A percentile compares a stretch with the other conserved stretches of the same genome.
phyloP scores from a whole-genome alignment of 768 basidiomycete genomes.

The Filobasidium floriforme region DNA sequence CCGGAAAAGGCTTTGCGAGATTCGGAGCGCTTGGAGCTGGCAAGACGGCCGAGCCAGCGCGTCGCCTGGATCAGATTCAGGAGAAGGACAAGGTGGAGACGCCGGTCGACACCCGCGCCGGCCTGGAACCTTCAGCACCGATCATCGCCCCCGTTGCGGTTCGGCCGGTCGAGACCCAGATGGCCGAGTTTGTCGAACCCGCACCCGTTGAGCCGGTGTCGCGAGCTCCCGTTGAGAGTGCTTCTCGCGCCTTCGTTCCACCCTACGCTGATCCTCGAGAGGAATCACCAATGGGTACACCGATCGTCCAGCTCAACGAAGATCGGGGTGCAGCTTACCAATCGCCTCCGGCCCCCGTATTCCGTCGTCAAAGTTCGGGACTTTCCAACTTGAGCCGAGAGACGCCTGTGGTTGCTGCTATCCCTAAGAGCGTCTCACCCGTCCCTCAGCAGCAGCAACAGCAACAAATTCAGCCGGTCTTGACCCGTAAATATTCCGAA shows the following conservation, averaged over 20 bases:
- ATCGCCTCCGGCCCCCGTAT: neutral
- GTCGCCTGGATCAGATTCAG: neutral
- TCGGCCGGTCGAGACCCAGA: neutral
- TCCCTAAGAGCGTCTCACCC: neutral
- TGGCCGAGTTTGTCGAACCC: neutral
- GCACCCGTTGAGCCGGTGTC: neutral
- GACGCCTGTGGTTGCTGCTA: neutral
- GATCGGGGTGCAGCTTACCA: neutral
- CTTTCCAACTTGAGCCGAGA: neutral
- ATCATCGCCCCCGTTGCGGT: neutral
- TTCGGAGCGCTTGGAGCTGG: conserved; percentile 2
- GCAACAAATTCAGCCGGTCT: neutral
- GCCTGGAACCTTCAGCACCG: neutral
- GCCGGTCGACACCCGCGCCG: neutral
- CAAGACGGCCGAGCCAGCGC: neutral
- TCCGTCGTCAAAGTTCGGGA: conserved; percentile 1
- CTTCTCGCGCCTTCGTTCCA: neutral
- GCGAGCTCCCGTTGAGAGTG: neutral
- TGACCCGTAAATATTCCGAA: neutral
- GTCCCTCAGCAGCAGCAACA: neutral
- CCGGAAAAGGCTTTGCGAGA: conserved; percentile 7
- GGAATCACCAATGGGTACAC: conserved; percentile 19
- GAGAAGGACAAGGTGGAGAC: neutral
- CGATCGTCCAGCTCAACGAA: neutral
- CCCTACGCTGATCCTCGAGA: conserved; percentile 5